Conservation (phyloP, 306 rosid species). For the Lathyrus tuberosus region DNA sequence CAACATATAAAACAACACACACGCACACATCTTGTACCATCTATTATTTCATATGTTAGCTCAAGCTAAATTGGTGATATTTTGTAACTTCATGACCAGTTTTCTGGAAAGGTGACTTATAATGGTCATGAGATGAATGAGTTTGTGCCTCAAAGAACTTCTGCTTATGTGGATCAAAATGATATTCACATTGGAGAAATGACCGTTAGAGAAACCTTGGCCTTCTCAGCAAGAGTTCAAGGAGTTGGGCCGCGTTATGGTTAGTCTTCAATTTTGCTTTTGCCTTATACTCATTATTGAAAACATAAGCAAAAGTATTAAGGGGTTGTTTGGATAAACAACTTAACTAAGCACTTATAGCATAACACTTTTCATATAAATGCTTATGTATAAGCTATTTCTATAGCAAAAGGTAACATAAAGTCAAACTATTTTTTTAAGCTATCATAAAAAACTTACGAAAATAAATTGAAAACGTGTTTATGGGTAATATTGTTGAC, state of each 20-base stretch:
- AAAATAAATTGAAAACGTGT: no score
- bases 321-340: no score
- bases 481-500: no score
- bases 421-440: neutral
- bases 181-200: conserved; percentile 71
- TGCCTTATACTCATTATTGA: neutral
- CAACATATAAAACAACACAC: neutral
- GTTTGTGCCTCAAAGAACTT: conserved; percentile 70
- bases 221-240: conserved; percentile 77
- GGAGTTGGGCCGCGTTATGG: conserved; percentile 73
- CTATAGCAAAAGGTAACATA: neutral
- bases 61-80: conserved; percentile 5
- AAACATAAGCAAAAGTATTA: no score
- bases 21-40: neutral
- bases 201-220: conserved; percentile 79
- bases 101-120: conserved; percentile 61
- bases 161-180: conserved; percentile 73
- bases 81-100: conserved; percentile 39
- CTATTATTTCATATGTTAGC: neutral
- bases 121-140: conserved; percentile 75
- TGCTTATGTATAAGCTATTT: neutral
- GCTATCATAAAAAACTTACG: no score
- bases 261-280: conserved; percentile 29
- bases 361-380: neutral
- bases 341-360: no score